Conservation (phyloP, 805 yeast genomes). For the Zygosaccharomyces bailii region DNA sequence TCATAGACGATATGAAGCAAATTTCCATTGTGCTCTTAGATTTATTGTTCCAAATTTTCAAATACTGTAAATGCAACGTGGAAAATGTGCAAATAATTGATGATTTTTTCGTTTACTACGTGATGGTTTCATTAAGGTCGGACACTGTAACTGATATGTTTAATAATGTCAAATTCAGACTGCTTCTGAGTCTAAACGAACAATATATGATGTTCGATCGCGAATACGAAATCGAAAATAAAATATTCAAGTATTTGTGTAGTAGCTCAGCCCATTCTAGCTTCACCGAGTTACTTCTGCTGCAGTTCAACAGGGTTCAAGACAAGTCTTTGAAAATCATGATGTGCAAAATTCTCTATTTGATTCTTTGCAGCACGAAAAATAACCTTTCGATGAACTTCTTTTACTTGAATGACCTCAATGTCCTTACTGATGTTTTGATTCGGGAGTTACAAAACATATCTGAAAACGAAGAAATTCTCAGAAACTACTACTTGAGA, state of each 20-base stretch:
- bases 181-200: conserved; percentile 75
- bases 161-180: conserved; percentile 65
- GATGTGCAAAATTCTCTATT: conserved; percentile 72
- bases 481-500: conserved; percentile 68
- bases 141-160: conserved; percentile 51
- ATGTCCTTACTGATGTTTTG: conserved; percentile 78
- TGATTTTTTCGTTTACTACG: conserved; percentile 43
- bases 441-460: conserved; percentile 74
- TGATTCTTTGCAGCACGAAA: conserved; percentile 57
- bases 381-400: conserved; percentile 55
- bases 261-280: conserved; percentile 43
- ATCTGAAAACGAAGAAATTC: conserved; percentile 53
- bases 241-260: conserved; percentile 55
- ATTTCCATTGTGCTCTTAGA: conserved; percentile 47
- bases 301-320: conserved; percentile 70
- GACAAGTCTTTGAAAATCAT: conserved; percentile 71
- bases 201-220: conserved; percentile 70
- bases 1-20: conserved; percentile 37
- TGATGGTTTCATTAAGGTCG: conserved; percentile 45
- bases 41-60: conserved; percentile 53
- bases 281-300: conserved; percentile 66
- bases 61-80: conserved; percentile 43
- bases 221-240: conserved; percentile 38
- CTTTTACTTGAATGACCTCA: conserved; percentile 78
- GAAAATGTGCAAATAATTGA: conserved; percentile 44